Conservation (phyloP, 495 filamentous ascomycete genomes). For the Neurospora intermedia region DNA sequence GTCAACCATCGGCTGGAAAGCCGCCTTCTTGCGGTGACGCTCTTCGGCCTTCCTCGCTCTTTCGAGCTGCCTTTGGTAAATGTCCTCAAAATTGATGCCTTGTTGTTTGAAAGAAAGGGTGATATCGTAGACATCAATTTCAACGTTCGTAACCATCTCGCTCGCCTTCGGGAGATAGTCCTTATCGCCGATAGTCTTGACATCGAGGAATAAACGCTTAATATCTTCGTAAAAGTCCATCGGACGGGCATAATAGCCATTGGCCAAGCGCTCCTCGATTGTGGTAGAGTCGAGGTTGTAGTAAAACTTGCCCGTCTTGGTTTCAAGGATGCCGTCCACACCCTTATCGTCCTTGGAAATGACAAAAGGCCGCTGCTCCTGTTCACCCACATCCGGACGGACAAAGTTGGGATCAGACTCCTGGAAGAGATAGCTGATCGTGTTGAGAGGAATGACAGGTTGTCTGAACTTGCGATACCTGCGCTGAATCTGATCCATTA, state of each 20-base stretch:
- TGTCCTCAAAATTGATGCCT: conserved; percentile 34
- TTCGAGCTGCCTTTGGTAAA: conserved; percentile 63
- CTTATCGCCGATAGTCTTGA: conserved; percentile 60
- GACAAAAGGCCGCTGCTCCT: conserved; percentile 61
- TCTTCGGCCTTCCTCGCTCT: conserved; percentile 55
- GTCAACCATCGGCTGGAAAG: conserved; percentile 31
- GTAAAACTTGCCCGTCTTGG: conserved; percentile 66
- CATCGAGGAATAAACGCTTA: conserved; percentile 71
- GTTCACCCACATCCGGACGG: conserved; percentile 58
- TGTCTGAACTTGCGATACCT: conserved; percentile 75
- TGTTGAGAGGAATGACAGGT: conserved; percentile 59
- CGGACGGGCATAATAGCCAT: conserved; percentile 86
- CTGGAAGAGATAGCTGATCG: conserved; percentile 69
- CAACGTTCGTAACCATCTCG: conserved; percentile 81
- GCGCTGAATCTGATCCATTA: conserved; percentile 89
- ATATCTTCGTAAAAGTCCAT: conserved; percentile 82
- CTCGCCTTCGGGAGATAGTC: conserved; percentile 75
- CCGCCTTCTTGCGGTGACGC: conserved; percentile 45
- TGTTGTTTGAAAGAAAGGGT: conserved; percentile 44
- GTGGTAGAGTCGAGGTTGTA: conserved; percentile 92
- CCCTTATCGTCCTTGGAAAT: conserved; percentile 63
- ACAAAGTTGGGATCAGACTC: conserved; percentile 75
- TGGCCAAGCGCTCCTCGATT: conserved; percentile 87
- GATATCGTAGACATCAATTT: conserved; percentile 73
- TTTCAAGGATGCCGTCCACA: conserved; percentile 57